Evolutionary conservation across 768 basidiomycete genomes (phyloP), one percentile per base, ranked within the genome.

Genomic region (Kwoniella mangroviensis): DNA sequence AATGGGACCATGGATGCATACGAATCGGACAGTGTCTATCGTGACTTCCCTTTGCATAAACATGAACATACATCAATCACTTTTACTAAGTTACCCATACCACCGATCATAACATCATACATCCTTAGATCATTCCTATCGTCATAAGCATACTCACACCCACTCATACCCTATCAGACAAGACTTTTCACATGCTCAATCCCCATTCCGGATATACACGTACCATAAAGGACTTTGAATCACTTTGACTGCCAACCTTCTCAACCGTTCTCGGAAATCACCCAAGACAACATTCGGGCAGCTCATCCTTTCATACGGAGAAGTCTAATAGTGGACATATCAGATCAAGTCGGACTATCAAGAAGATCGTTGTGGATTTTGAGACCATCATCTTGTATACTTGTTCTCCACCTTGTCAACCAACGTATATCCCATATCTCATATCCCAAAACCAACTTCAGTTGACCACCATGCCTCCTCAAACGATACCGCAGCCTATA

Each of bases 221-320:
- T 57, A 28, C 56, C 56, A 24, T 13, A 57, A 57, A 57, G 26
- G 56, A 34, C 21, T 19, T 54, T 6, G 3, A 26, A 21, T 19
- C 26, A 13, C 6, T 21, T 54, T 54, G 9, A 21, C 21, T 21
- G 22, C 12, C 2, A 54, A 2, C 21, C 24, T n/a, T 24, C 21
- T 12, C 11, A 54, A 54, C 53, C 53, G 24, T 54, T 54, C 53
- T 54, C 19, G 53, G 53, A n/a, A 54, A 54, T 51, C 53, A 54
- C 21, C n/a, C 21, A 22, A n/a, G 53, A 54, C n/a, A 24, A 22
- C 53, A 11, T 54, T 12, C 11, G 12, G 11, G 1, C 24, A 12
- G 11, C 15, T 22, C n/a, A 12, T 54, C 53, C 53, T 54, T 54
- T 54, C 53, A 54, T 54, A 54, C 19, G 10, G 21, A 54, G 53